Conservation (phyloP, 1,139 yeast species). For the Tardiomyces blankii region DNA sequence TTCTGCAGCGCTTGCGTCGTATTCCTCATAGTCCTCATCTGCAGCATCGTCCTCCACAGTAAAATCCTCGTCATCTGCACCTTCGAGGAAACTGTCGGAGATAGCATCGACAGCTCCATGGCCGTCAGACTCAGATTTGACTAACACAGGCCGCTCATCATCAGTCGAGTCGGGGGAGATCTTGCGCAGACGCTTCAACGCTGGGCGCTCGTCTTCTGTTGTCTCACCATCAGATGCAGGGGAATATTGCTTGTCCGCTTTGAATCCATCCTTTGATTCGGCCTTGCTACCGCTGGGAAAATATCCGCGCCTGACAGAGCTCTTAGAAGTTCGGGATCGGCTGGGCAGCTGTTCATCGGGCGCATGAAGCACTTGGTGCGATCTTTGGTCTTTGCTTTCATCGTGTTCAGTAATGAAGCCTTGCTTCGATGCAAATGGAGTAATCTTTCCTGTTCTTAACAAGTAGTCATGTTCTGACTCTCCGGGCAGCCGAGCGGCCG, state of each 20-base stretch:
- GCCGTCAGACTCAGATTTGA: not conserved
- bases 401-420: not conserved
- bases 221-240: not conserved
- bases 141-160: conserved; percentile 2
- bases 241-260: not conserved
- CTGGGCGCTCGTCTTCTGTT: not conserved
- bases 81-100: too few relatives aligned
- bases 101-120: too few relatives aligned
- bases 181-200: not conserved
- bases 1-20: not conserved
- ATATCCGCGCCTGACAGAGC: conserved; percentile 10
- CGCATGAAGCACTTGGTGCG: conserved; percentile 34
- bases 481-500: conserved; percentile 33
- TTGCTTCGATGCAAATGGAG: conserved; percentile 77
- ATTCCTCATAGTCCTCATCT: not conserved
- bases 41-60: conserved; percentile 9
- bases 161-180: not conserved
- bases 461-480: conserved; percentile 74
- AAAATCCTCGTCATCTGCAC: not conserved
- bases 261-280: conserved; percentile 2
- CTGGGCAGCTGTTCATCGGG: conserved; percentile 32
- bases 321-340: conserved; percentile 9
- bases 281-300: conserved; percentile 20
- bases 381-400: conserved; percentile 8
- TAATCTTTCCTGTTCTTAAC: conserved; percentile 81